Conservation (phyloP, 306 rosid genomes). For the Ammopiptanthus mongolicus region DNA sequence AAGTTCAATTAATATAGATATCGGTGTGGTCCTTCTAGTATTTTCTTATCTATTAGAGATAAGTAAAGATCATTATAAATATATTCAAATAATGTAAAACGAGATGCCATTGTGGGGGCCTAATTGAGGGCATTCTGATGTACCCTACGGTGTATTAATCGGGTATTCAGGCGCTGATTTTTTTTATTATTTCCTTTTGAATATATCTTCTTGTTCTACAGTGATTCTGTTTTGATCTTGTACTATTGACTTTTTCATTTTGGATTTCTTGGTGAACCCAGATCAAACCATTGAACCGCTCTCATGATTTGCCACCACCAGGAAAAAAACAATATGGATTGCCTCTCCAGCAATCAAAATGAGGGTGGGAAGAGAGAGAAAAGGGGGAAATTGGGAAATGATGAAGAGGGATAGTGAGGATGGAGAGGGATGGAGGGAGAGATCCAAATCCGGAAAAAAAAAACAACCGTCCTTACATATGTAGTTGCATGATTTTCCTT, state of each 20-base stretch:
- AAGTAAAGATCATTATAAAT: background rate
- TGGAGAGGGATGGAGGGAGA: slow-evolving; percentile 54
- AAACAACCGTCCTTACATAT: too few species aligned
- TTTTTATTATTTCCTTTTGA: background rate
- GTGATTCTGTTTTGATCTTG: background rate
- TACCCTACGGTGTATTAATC: background rate
- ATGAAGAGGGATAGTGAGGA: too few species aligned
- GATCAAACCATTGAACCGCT: slow-evolving; percentile 85
- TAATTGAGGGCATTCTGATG: background rate
- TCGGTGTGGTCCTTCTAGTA: background rate
- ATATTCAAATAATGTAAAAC: background rate
- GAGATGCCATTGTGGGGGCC: background rate
- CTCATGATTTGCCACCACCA: slow-evolving; percentile 87
- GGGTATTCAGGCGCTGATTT: background rate
- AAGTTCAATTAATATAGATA: too few species aligned
- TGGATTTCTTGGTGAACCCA: slow-evolving; percentile 30
- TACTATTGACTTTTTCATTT: slow-evolving; percentile 13
- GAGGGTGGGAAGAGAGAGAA: too few species aligned
- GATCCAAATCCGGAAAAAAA: too few species aligned
- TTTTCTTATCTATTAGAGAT: background rate
- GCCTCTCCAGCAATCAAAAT: too few species aligned
- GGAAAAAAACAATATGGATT: too few species aligned
- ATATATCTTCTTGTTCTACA: slow-evolving; percentile 4
- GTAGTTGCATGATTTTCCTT: slow-evolving; percentile 86
- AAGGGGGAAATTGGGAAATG: too few species aligned